Conservation (phyloP, 257 asterid genomes). For the Rhazya stricta region DNA sequence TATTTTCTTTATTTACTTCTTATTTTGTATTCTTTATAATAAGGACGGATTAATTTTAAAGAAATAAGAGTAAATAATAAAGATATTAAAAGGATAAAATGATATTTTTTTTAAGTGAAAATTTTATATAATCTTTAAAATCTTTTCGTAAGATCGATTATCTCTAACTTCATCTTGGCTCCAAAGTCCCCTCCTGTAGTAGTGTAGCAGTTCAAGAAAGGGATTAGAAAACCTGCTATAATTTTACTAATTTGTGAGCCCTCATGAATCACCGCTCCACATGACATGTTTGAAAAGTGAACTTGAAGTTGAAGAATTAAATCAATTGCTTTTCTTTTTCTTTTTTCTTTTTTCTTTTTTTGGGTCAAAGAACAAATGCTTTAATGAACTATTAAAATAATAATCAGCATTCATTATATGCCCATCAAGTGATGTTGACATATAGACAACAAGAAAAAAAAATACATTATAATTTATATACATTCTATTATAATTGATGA, state of each 20-base stretch:
- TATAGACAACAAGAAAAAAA: not conserved
- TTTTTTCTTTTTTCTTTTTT: not conserved
- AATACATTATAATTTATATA: not conserved
- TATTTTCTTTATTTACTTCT: too few relatives aligned
- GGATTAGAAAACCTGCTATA: not conserved
- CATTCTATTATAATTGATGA: too few relatives aligned
- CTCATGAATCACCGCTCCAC: not conserved
- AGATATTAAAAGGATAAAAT: too few relatives aligned
- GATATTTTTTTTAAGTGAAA: too few relatives aligned
- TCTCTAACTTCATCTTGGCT: too few relatives aligned
- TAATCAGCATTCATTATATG: not conserved
- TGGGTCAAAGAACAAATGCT: not conserved
- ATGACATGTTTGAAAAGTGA: conserved; percentile 1
- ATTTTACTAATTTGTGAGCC: not conserved
- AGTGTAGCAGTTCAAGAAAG: too few relatives aligned
- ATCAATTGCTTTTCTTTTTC: not conserved
- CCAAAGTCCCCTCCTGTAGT: too few relatives aligned
- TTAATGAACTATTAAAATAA: not conserved
- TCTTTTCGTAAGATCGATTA: too few relatives aligned
- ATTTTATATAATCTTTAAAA: too few relatives aligned
- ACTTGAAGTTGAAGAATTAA: not conserved
- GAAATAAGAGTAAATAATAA: too few relatives aligned
- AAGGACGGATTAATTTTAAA: too few relatives aligned
- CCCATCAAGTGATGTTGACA: not conserved
- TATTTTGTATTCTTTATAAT: too few relatives aligned